Evolutionary conservation across 2,329 filamentous ascomycete species (phyloP), one percentile per base, ranked within the genome.

Genomic region (Grosmannia huntii): DNA sequence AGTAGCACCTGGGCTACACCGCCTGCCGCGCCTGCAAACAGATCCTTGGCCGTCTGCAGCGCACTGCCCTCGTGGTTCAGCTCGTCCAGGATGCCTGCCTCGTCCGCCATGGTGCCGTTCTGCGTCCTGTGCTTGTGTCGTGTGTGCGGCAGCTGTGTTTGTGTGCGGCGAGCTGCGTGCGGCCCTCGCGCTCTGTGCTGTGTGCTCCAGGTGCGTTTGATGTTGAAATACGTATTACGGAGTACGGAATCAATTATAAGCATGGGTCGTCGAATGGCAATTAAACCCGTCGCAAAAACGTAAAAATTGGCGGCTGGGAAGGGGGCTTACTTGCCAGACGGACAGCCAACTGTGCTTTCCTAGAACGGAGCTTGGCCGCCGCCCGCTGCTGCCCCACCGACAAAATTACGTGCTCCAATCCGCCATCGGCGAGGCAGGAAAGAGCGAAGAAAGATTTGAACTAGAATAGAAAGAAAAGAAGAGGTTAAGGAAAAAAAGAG

Each of bases 1-100:
- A 97, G 80, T 62, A 99, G 75, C 50, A 99, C 94, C 73, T 99
- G 94, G 21, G 94, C 92, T 65, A 97, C 80, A 66, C 94, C 94
- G 62, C 94, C 94, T 9, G 86, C 87, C 60, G 94, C 94, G 44
- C 94, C 94, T 12, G 94, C 83, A 68, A 92, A 87, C 60, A 99
- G 77, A 73, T 99, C 94, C 77, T 97, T 99, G 66, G 85, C 76
- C 55, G 87, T 87, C 68, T 86, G 82, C 65, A 77, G 64, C 27
- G 71, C 73, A 58, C 72, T 69, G 61, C 67, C 69, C 55, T 63
- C 61, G 36, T 55, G 44, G 54, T 41, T 44, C 16, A 48, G 55
- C 44, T 60, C 56, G 31, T 51, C 57, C 19, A 50, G 46, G 7
- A 10, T 27, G 44, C 23, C 57, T 19, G 53, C 53, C 33, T 58